Evolutionary conservation across 805 yeast genomes (phyloP), one percentile per base, ranked within the genome.

Genomic region (Yarrowia sp.): DNA sequence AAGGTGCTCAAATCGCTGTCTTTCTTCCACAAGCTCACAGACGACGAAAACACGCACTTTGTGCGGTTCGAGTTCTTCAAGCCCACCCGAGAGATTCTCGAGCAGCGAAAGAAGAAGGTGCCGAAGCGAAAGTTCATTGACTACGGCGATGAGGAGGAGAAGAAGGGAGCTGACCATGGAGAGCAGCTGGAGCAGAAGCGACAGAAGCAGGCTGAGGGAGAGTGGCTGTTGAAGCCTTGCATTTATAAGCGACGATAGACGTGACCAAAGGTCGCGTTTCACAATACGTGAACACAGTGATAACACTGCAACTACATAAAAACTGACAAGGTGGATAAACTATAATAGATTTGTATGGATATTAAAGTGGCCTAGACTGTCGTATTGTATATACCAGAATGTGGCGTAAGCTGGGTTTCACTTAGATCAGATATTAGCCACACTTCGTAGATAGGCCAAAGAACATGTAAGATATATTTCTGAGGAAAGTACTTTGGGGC

Each of bases 191-290:
- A 58, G 33, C 43, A 58, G 64, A 42, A 18, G 31, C 43, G 57
- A 31, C 28, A 47, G 47, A 36, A 47, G 58, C 45, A 45, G 55
- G 33, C 65, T 8, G 57, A 61, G 47, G 96, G 96, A 9, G 83
- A 87, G 71, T 90, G 96, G 96, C 78, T 93, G 66, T 80, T 95
- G 69, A 95, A 93, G 75, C 99, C 99, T 2, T 95, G 99, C 78
- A 90, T 95, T 67, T 95, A 95, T 76, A 95, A 95, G 75, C 84
- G 96, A 77, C 83, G 97, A 70, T 90, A 48, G 31, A 8, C 11
- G 14, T n/a, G 17, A 14, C 10, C 10, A 3, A 35, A 35, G 32
- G n/a, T n/a, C n/a, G n/a, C n/a, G n/a, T n/a, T n/a, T n/a, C n/a
- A n/a, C n/a, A n/a, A n/a, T n/a, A n/a, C n/a, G n/a, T n/a, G n/a